phyloP scores from a whole-genome alignment of 106 monocot species.

The Allium cepa region DNA sequence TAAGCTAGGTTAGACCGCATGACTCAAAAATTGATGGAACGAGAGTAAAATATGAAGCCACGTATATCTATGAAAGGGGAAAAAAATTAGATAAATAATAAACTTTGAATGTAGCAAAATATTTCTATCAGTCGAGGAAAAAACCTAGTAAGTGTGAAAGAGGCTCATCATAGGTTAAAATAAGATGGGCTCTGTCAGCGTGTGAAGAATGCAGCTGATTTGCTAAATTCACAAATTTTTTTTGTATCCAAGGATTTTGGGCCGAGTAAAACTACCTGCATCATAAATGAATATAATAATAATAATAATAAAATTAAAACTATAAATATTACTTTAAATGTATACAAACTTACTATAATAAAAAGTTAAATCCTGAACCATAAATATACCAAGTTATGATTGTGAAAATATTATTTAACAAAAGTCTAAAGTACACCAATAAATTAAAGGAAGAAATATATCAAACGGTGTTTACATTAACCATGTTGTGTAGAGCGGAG shows the following conservation, averaged over 20 bases:
- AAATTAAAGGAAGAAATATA: no score
- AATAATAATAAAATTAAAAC: no score
- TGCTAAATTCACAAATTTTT: conserved; percentile 69
- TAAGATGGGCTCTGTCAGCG: conserved; percentile 46
- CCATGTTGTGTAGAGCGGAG: no score
- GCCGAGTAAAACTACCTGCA: conserved; percentile 87
- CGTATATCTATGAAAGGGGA: conserved; percentile 63
- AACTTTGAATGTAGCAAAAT: background rate
- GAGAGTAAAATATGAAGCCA: conserved; percentile 84
- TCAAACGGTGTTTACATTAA: no score
- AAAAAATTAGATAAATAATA: background rate
- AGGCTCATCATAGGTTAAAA: conserved; percentile 90
- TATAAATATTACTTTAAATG: no score
- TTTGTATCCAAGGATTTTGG: conserved; percentile 86
- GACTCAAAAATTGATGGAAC: conserved; percentile 97
- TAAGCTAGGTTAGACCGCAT: conserved; percentile 87
- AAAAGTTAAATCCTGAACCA: no score
- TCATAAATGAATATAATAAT: no score
- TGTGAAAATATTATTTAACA: no score
- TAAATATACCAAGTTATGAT: no score
- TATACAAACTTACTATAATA: no score
- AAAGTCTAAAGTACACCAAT: no score
- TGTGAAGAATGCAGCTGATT: conserved; percentile 78
- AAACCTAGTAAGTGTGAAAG: conserved; percentile 80
- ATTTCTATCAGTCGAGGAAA: background rate